phyloP scores from a whole-genome alignment of 139 green algal species.

The Chlamydomonas urium region DNA sequence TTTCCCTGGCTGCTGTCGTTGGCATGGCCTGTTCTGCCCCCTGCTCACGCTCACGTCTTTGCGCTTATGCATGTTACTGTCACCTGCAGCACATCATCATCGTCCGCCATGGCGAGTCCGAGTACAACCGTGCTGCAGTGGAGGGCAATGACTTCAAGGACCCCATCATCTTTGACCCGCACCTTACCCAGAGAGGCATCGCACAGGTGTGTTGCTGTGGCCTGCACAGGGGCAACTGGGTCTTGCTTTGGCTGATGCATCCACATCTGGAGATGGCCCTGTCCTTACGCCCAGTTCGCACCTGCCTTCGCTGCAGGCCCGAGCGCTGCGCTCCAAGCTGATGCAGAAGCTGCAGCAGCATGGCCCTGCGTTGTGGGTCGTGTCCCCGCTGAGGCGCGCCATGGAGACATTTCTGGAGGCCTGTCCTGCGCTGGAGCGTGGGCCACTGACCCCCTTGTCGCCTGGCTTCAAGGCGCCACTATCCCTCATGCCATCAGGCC shows the following conservation, averaged over 20 bases:
- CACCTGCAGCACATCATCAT: constrained; percentile 6
- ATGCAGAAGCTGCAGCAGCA: background rate
- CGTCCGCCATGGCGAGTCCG: constrained; percentile 16
- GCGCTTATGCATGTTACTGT: background rate
- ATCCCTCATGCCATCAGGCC: too few relatives aligned
- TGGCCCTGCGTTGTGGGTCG: constrained; percentile 16
- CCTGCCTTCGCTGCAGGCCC: background rate
- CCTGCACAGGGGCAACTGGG: background rate
- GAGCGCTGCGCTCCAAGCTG: background rate
- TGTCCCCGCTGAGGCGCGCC: constrained; percentile 12
- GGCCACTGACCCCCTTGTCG: too few relatives aligned
- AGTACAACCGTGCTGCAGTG: constrained; percentile 4
- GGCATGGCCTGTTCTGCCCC: background rate
- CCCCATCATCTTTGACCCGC: constrained; percentile 15
- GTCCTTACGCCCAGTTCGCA: background rate
- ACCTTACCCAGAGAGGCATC: background rate
- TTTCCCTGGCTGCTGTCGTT: background rate
- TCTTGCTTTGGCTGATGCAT: too few relatives aligned
- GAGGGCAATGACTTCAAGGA: constrained; percentile 11
- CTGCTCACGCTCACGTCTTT: background rate
- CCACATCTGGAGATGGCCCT: background rate
- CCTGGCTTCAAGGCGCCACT: too few relatives aligned
- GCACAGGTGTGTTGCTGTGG: background rate
- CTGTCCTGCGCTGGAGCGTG: background rate
- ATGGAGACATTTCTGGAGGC: constrained; percentile 22